Evolutionary conservation across 2,329 filamentous ascomycete species (phyloP).

Genomic region (Magnaporthiopsis rhizophila): DNA sequence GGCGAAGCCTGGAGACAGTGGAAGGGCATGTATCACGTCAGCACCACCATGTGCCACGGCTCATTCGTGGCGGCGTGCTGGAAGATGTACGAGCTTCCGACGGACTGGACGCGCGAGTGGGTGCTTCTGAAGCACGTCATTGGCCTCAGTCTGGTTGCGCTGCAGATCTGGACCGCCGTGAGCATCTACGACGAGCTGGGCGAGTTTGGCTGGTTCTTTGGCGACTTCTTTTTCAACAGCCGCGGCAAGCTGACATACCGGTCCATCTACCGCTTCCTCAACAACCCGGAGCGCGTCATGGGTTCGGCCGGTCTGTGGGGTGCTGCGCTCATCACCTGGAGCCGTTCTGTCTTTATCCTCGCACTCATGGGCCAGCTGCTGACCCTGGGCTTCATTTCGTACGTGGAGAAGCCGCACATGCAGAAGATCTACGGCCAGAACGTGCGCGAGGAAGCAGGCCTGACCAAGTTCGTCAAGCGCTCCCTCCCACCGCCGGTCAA

Average conservation of each 20-base stretch:
- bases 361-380: constrained; percentile 80
- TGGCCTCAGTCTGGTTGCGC: constrained; percentile 68
- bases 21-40: constrained; percentile 93
- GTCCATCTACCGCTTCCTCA: constrained; percentile 95
- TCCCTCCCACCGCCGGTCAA: constrained; percentile 78
- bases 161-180: constrained; percentile 87
- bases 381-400: constrained; percentile 80
- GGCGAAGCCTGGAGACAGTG: constrained; percentile 95
- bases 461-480: constrained; percentile 84
- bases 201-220: constrained; percentile 98
- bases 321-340: constrained; percentile 87
- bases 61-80: constrained; percentile 86
- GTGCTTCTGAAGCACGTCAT: constrained; percentile 81
- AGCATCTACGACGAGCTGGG: constrained; percentile 94
- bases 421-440: constrained; percentile 88
- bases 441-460: constrained; percentile 76
- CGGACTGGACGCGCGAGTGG: constrained; percentile 80
- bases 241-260: constrained; percentile 86
- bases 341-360: constrained; percentile 75
- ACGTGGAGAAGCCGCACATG: constrained; percentile 95
- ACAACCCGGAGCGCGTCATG: constrained; percentile 92
- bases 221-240: constrained; percentile 95
- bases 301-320: constrained; percentile 96
- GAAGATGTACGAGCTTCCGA: constrained; percentile 90
- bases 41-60: constrained; percentile 80